Evolutionary conservation across 2,329 filamentous ascomycete genomes (phyloP).

Genomic region (Cordyceps militaris): DNA sequence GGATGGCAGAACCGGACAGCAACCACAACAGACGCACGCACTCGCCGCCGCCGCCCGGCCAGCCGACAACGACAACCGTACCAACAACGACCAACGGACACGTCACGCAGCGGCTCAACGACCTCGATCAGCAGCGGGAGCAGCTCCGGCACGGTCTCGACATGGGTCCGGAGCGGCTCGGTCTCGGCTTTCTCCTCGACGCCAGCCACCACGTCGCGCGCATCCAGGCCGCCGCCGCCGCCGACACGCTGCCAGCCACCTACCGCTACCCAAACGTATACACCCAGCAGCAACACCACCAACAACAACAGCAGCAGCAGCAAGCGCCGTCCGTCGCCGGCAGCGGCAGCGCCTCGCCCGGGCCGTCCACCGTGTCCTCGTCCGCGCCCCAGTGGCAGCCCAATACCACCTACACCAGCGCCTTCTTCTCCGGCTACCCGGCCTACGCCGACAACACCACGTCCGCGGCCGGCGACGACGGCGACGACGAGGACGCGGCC

Average conservation of each 20-base stretch:
- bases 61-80: not conserved
- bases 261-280: not conserved
- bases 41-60: not conserved
- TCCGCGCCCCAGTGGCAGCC: not conserved
- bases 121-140: conserved; percentile 40
- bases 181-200: conserved; percentile 66
- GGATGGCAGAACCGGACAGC: conserved; percentile 12
- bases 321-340: not conserved
- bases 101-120: conserved; percentile 3
- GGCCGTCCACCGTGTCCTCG: not conserved
- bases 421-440: not conserved
- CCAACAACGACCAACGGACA: not conserved
- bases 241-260: conserved; percentile 24
- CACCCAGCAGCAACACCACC: not conserved
- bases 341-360: not conserved
- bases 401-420: not conserved
- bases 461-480: not conserved
- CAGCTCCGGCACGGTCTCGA: conserved; percentile 50
- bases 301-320: not conserved
- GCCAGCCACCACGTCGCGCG: conserved; percentile 47
- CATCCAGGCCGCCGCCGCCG: conserved; percentile 44
- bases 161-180: conserved; percentile 58
- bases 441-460: not conserved
- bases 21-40: not conserved
- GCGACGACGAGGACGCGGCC: not conserved